Conservation (phyloP, 257 asterid species). For the Nicotiana obtusifolia region DNA sequence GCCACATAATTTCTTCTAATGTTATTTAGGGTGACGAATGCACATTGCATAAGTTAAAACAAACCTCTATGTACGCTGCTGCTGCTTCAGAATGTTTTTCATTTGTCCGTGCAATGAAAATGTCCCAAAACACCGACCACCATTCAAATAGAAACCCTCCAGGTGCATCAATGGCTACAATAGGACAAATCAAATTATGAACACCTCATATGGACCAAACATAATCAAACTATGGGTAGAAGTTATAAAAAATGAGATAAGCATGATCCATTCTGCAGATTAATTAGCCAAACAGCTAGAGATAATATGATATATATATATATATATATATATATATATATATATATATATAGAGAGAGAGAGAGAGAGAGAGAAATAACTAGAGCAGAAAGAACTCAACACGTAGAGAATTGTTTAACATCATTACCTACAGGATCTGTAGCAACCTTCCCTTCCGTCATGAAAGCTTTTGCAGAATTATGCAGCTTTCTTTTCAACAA, state of each 20-base stretch:
- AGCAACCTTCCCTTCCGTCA: slow-evolving; percentile 99
- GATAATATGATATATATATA: neutral
- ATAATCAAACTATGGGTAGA: neutral
- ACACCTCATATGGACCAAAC: neutral
- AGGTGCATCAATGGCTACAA: slow-evolving; percentile 96
- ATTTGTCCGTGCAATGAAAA: slow-evolving; percentile 94
- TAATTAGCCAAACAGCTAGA: neutral
- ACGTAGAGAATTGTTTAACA: neutral
- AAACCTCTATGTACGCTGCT: slow-evolving; percentile 97
- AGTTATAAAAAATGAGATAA: neutral
- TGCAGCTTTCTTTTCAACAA: slow-evolving; percentile 81
- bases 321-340: neutral
- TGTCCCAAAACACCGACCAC: slow-evolving; percentile 99
- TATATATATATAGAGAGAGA: neutral
- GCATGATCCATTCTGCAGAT: neutral
- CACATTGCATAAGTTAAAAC: slow-evolving; percentile 10
- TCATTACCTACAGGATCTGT: slow-evolving; percentile 92
- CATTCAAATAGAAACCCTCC: slow-evolving; percentile 99
- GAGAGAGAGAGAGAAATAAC: too few species aligned
- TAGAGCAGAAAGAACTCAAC: neutral
- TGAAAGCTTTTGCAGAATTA: slow-evolving; percentile 94
- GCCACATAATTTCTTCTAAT: neutral
- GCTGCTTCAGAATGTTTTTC: slow-evolving; percentile 99
- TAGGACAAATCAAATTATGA: neutral
- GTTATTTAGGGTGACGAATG: neutral